Conservation (phyloP, 1,284 basidiomycete genomes). For the Nidula niveotomentosa region DNA sequence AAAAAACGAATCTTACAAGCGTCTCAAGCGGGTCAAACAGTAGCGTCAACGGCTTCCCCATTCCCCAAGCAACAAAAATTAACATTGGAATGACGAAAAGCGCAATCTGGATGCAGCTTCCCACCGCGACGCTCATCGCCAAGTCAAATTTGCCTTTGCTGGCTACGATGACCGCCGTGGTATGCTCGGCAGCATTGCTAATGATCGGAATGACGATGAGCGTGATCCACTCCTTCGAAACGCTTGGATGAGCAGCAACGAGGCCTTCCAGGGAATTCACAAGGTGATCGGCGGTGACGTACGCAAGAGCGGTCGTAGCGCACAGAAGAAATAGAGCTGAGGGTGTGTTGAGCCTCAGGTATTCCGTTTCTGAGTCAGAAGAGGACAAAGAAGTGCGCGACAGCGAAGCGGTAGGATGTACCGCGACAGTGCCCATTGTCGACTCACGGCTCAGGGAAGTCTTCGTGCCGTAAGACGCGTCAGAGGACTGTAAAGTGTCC, state of each 20-base stretch:
- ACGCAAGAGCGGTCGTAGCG: slow-evolving; percentile 40
- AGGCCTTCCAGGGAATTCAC: slow-evolving; percentile 42
- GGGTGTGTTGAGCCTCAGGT: slow-evolving; percentile 44
- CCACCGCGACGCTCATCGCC: slow-evolving; percentile 61
- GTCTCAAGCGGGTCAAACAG: slow-evolving; percentile 43
- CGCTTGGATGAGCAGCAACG: slow-evolving; percentile 34
- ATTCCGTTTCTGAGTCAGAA: slow-evolving; percentile 27
- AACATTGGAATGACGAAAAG: slow-evolving; percentile 65
- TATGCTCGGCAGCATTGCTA: slow-evolving; percentile 67
- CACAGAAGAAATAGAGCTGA: slow-evolving; percentile 37
- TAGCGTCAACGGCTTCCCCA: slow-evolving; percentile 44
- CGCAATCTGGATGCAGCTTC: slow-evolving; percentile 69
- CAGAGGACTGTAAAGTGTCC: slow-evolving; percentile 32
- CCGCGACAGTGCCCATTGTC: slow-evolving; percentile 23
- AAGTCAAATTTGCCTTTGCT: slow-evolving; percentile 56
- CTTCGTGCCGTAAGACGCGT: slow-evolving; percentile 12
- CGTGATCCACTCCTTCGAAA: slow-evolving; percentile 62
- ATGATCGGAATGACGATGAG: slow-evolving; percentile 69
- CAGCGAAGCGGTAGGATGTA: slow-evolving; percentile 5
- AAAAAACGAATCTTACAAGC: slow-evolving; percentile 18
- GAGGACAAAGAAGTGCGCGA: slow-evolving; percentile 4
- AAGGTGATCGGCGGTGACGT: slow-evolving; percentile 63
- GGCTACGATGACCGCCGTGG: slow-evolving; percentile 66
- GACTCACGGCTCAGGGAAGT: slow-evolving; percentile 9
- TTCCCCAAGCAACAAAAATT: slow-evolving; percentile 47